These are phyloP conservation scores for Penicillium tannophilum DNA, from an alignment of 495 filamentous ascomycete genomes.

Conservation along the genomic window DNA sequence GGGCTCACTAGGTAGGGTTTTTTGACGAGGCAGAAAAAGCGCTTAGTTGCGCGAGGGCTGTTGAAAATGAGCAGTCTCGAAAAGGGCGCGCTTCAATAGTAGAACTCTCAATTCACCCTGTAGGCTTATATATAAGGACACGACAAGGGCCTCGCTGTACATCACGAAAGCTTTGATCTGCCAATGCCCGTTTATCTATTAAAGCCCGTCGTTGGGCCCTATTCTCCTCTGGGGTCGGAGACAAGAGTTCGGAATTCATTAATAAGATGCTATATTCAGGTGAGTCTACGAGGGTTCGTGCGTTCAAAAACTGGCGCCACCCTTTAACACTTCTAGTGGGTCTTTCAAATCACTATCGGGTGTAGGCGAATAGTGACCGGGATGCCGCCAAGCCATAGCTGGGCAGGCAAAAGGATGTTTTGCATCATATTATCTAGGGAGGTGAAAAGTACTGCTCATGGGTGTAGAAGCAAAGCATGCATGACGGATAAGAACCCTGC, in stretches of 20 bases:
- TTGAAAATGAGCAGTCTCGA: not conserved
- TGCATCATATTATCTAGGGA: not conserved
- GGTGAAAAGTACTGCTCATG: too few species aligned
- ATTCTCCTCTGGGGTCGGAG: not conserved
- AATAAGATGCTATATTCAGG: not conserved
- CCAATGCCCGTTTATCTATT: not conserved
- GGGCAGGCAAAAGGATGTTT: not conserved
- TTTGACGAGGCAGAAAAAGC: not conserved
- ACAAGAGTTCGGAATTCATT: not conserved
- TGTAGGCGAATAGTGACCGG: not conserved
- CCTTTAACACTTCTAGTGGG: not conserved
- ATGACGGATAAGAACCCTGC: too few species aligned
- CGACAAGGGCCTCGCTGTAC: not conserved
- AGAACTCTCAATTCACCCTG: not conserved
- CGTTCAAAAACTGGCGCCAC: not conserved
- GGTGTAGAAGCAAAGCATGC: too few species aligned
- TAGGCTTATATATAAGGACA: not conserved
- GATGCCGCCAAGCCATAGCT: not conserved
- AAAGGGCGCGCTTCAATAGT: not conserved
- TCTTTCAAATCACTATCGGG: not conserved
- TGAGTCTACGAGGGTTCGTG: not conserved
- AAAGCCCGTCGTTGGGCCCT: not conserved
- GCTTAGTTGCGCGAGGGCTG: not conserved
- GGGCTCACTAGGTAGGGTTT: not conserved
- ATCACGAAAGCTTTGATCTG: constrained; percentile 1